phyloP scores from a whole-genome alignment of 2,329 filamentous ascomycete species.

The Neophaeococcomyces mojaviensis region DNA sequence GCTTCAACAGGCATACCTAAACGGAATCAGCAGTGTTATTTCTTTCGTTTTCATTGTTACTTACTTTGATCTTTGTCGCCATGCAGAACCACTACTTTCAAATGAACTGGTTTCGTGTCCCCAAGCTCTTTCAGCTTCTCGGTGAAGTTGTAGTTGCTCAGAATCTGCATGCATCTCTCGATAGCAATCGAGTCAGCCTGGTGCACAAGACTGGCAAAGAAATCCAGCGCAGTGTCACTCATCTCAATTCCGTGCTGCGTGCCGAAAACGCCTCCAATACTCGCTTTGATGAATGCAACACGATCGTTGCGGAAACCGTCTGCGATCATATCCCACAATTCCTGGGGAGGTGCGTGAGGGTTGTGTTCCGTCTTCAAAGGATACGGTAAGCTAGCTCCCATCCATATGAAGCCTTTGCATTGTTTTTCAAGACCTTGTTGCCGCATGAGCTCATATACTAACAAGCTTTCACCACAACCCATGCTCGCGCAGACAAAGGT shows the following conservation, averaged over 20 bases:
- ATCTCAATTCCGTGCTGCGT: constrained; percentile 18
- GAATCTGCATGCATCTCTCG: constrained; percentile 26
- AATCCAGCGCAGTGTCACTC: constrained; percentile 15
- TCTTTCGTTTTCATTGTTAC: background rate
- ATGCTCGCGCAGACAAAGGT: constrained; percentile 26
- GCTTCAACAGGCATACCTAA: constrained; percentile 23
- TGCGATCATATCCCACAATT: constrained; percentile 25
- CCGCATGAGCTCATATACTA: constrained; percentile 20
- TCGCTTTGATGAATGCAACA: constrained; percentile 18
- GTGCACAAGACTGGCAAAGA: constrained; percentile 22
- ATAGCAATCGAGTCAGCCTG: constrained; percentile 25
- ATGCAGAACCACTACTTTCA: constrained; percentile 25
- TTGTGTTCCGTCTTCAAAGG: constrained; percentile 20
- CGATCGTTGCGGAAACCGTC: constrained; percentile 21
- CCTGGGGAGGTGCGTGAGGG: constrained; percentile 21
- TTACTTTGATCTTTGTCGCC: constrained; percentile 24
- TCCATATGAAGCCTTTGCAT: constrained; percentile 24
- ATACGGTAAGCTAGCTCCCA: constrained; percentile 23
- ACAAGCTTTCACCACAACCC: constrained; percentile 26
- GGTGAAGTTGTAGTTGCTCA: constrained; percentile 23
- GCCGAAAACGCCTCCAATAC: constrained; percentile 22
- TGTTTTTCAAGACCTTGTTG: constrained; percentile 8
- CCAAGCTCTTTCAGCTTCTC: constrained; percentile 16
- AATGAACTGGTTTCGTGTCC: constrained; percentile 11
- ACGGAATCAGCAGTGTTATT: background rate